Base-by-base conservation (phyloP, 2,329 filamentous ascomycete species). In the Fusarium circinatum region DNA sequence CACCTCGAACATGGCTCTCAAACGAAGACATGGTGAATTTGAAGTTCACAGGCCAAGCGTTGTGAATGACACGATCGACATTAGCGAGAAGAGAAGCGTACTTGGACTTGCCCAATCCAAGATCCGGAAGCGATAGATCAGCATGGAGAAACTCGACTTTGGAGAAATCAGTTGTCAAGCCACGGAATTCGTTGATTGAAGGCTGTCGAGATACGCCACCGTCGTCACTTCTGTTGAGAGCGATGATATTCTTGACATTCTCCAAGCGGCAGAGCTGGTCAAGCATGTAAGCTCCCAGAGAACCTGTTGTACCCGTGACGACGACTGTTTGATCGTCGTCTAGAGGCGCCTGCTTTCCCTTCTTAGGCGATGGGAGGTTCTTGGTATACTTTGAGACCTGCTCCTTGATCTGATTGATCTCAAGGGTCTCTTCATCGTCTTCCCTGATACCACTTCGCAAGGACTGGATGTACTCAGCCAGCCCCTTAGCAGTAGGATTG, bases 31-130 rank as follows among this genome's bases (percentile, higher is more conserved):
- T 49, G 9, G 36, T 68, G 14, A 68, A 55, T 5, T 68, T 68
- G 56, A 68, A 68, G n/a, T 68, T 68, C 3, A 68, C 65, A 0
- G 65, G 65, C 65, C 65, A 68, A 0, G 65, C 65, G 20, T 68
- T 68, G 10, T 68, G 65, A 4, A 68, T 24, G 1, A 68, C 42
- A 2, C 64, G 42, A 24, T 68, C 65, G 6, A 32, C 64, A 3
- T 10, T 20, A 0, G 13, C 7, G 4, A 68, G 38, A 17, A 68
- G 42, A 14, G 9, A 1, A 3, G 26, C 0, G 6, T 68, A 68
- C 20, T 55, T 68, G 8, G 22, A 8, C 7, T 49, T 3, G 1
- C 42, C 56, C 0, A 68, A 12, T 0, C 48, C 48, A 1, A 62
- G 28, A 2, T 68, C 56, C 0, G 64, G n/a, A 5, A 62, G 38